These are phyloP conservation scores for Chlamydomonas urium DNA, from an alignment of 139 green algal genomes.

Conservation along the genomic window DNA sequence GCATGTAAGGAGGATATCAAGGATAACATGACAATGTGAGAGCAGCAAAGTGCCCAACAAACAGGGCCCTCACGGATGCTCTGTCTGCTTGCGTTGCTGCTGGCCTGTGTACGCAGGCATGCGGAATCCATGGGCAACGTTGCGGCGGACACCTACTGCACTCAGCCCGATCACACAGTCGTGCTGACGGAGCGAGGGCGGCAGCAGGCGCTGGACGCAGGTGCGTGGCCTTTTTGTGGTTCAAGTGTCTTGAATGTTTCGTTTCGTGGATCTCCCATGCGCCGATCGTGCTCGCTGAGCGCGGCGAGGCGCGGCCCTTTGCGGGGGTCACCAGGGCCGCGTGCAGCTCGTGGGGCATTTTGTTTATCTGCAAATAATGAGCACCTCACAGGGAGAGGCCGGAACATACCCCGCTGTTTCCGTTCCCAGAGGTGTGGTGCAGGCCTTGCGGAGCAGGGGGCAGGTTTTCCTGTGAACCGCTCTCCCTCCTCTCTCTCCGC, in stretches of 20 bases:
- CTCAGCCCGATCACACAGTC: slow-evolving; percentile 15
- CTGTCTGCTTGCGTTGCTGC: background rate
- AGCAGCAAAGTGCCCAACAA: background rate
- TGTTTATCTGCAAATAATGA: background rate
- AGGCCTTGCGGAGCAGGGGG: too few species aligned
- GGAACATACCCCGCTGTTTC: background rate
- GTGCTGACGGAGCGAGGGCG: background rate
- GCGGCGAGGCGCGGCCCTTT: too few species aligned
- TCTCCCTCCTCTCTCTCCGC: too few species aligned
- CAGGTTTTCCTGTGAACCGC: too few species aligned
- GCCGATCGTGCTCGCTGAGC: too few species aligned
- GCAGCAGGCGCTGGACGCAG: background rate
- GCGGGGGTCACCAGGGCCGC: too few species aligned
- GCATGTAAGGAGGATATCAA: background rate
- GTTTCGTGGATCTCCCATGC: background rate
- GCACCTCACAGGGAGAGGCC: background rate
- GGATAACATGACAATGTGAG: background rate
- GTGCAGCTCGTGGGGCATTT: background rate
- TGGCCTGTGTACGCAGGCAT: slow-evolving; percentile 7
- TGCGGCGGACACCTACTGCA: slow-evolving; percentile 17
- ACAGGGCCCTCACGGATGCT: background rate
- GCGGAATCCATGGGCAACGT: slow-evolving; percentile 16
- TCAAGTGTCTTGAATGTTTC: background rate
- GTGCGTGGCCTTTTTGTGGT: background rate
- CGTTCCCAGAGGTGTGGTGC: too few species aligned